Conservation (phyloP, 805 yeast genomes). For the Zygotorulaspora sp. region DNA sequence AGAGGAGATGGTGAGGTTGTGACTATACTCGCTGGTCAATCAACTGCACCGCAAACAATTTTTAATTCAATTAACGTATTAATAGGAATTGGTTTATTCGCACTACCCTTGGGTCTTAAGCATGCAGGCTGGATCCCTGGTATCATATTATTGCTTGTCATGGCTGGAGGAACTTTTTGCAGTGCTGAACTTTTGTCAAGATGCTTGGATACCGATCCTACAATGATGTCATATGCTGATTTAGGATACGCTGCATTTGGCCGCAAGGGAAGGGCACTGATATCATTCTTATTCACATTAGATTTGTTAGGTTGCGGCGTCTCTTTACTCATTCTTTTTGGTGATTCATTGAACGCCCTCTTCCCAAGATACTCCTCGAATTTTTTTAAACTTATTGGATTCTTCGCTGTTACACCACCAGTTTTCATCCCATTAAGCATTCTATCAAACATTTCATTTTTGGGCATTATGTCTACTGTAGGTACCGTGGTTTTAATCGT, state of each 20-base stretch:
- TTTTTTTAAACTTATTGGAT: constrained; percentile 62
- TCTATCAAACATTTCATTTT: constrained; percentile 60
- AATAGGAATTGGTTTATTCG: constrained; percentile 70
- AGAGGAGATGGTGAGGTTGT: constrained; percentile 64
- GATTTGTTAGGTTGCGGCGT: constrained; percentile 82
- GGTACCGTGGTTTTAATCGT: constrained; percentile 56
- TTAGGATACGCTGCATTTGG: constrained; percentile 86
- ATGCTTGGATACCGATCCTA: constrained; percentile 75
- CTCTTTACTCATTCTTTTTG: constrained; percentile 72
- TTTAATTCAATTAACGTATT: constrained; percentile 74
- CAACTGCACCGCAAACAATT: constrained; percentile 72
- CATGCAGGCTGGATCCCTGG: constrained; percentile 74
- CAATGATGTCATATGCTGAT: constrained; percentile 84
- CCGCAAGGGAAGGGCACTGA: constrained; percentile 62
- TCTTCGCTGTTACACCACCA: constrained; percentile 71
- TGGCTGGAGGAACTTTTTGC: constrained; percentile 68
- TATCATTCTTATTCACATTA: constrained; percentile 67
- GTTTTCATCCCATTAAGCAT: constrained; percentile 73
- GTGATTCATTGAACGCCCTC: constrained; percentile 76
- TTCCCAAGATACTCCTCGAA: constrained; percentile 49
- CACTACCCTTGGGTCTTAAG: constrained; percentile 65
- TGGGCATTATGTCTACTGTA: constrained; percentile 69
- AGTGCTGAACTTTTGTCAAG: constrained; percentile 70
- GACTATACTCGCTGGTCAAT: constrained; percentile 74
- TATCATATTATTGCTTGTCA: constrained; percentile 47